Conservation (phyloP, 169 alveolate genomes). For the Toxoplasma gondii region DNA sequence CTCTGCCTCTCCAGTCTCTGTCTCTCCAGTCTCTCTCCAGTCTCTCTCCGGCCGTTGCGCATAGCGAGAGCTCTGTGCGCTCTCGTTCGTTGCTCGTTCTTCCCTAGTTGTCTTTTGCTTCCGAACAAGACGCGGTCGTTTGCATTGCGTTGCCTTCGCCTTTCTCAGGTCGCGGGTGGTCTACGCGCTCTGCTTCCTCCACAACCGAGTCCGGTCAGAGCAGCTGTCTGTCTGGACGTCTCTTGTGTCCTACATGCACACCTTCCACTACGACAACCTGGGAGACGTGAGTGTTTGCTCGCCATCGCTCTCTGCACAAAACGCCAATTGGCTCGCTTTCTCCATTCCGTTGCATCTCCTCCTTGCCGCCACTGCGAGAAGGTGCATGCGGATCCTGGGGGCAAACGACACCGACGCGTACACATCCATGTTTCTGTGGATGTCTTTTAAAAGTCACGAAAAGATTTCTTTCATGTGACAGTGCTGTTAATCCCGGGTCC, state of each 20-base stretch:
- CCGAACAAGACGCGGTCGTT: too few relatives aligned
- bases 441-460: too few relatives aligned
- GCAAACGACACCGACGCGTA: too few relatives aligned
- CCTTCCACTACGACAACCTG: constrained; percentile 52
- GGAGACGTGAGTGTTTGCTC: constrained; percentile 13
- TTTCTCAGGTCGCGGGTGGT: constrained; percentile 54
- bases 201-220: constrained; percentile 34
- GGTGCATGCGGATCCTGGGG: too few relatives aligned
- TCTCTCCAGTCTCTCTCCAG: background rate
- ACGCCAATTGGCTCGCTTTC: background rate
- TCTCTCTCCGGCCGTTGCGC: background rate
- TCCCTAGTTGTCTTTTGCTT: too few relatives aligned
- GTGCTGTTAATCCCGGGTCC: too few relatives aligned
- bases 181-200: constrained; percentile 44
- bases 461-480: too few relatives aligned
- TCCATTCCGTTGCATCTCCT: too few relatives aligned
- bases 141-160: background rate
- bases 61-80: background rate
- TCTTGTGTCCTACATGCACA: constrained; percentile 29
- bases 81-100: background rate
- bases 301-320: background rate
- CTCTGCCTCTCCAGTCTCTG: background rate
- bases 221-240: constrained; percentile 19
- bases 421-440: too few relatives aligned
- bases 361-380: too few relatives aligned